Conservation (phyloP, 2,329 filamentous ascomycete species). For the Mycosphaerelloides madeirae region DNA sequence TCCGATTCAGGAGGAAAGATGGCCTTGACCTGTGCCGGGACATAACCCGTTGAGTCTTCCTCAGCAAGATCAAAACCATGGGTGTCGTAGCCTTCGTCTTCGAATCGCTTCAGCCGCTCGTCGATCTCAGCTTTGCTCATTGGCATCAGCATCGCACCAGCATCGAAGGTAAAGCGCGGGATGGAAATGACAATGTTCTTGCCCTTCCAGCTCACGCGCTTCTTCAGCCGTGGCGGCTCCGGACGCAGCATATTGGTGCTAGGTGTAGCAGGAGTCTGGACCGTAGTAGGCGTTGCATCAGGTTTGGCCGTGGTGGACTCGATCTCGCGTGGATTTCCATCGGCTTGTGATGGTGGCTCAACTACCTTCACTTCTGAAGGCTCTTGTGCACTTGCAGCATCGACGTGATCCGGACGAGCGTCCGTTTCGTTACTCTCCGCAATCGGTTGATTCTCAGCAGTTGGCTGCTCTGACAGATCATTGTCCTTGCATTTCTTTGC, state of each 20-base stretch:
- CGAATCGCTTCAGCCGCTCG: constrained; percentile 61
- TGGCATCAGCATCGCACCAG: constrained; percentile 40
- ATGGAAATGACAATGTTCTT: constrained; percentile 44
- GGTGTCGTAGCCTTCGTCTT: constrained; percentile 64
- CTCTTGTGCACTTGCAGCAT: background rate
- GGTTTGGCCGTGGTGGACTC: background rate
- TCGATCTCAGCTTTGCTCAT: constrained; percentile 51
- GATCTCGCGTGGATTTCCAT: background rate
- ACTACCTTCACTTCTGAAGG: background rate
- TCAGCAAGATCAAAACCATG: constrained; percentile 63
- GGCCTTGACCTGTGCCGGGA: constrained; percentile 55
- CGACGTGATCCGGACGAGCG: background rate
- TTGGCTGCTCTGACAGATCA: too few relatives aligned
- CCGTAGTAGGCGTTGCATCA: background rate
- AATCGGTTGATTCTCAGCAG: background rate
- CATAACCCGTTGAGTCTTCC: constrained; percentile 24
- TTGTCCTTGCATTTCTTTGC: background rate
- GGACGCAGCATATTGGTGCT: constrained; percentile 8
- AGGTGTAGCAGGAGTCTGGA: background rate
- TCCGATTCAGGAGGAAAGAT: constrained; percentile 60
- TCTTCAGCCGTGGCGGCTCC: constrained; percentile 37
- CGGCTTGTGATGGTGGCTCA: background rate
- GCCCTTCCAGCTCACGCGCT: constrained; percentile 43
- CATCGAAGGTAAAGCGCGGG: constrained; percentile 39
- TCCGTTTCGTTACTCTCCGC: background rate